Conservation (phyloP, 2,329 filamentous ascomycete genomes). For the Verticillium longisporum region DNA sequence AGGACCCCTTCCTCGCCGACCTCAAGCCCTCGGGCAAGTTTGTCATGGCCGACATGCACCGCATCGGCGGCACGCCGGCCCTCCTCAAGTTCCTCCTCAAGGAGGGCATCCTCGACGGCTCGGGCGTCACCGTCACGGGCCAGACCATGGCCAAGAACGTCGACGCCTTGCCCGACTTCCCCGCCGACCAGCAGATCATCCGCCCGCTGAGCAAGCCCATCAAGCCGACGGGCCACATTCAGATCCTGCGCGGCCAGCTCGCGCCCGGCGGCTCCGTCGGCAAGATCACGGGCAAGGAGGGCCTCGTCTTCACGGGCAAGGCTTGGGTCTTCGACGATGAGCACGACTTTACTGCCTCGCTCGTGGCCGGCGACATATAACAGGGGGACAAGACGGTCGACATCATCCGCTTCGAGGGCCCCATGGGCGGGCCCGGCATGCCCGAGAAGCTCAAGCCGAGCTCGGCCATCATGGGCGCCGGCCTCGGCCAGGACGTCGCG, state of each 20-base stretch:
- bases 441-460: slow-evolving; percentile 93
- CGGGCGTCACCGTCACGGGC: slow-evolving; percentile 77
- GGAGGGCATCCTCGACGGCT: slow-evolving; percentile 74
- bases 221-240: slow-evolving; percentile 80
- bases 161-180: slow-evolving; percentile 64
- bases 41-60: slow-evolving; percentile 77
- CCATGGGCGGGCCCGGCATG: slow-evolving; percentile 91
- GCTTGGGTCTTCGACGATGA: slow-evolving; percentile 83
- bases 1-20: slow-evolving; percentile 71
- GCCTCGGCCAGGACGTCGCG: slow-evolving; percentile 68
- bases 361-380: slow-evolving; percentile 72
- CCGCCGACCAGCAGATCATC: slow-evolving; percentile 74
- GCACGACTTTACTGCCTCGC: slow-evolving; percentile 67
- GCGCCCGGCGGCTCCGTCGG: slow-evolving; percentile 83
- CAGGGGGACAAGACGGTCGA: slow-evolving; percentile 84
- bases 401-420: slow-evolving; percentile 88
- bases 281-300: slow-evolving; percentile 93
- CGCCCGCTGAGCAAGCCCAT: slow-evolving; percentile 75
- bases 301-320: slow-evolving; percentile 72
- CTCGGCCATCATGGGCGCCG: slow-evolving; percentile 86
- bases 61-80: slow-evolving; percentile 79
- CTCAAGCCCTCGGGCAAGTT: slow-evolving; percentile 82
- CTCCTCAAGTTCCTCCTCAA: slow-evolving; percentile 84
- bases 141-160: slow-evolving; percentile 88
- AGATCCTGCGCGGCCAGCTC: slow-evolving; percentile 79